phyloP scores from a whole-genome alignment of 1,139 yeast species.

The Scheffersomyces cryptocercus region DNA sequence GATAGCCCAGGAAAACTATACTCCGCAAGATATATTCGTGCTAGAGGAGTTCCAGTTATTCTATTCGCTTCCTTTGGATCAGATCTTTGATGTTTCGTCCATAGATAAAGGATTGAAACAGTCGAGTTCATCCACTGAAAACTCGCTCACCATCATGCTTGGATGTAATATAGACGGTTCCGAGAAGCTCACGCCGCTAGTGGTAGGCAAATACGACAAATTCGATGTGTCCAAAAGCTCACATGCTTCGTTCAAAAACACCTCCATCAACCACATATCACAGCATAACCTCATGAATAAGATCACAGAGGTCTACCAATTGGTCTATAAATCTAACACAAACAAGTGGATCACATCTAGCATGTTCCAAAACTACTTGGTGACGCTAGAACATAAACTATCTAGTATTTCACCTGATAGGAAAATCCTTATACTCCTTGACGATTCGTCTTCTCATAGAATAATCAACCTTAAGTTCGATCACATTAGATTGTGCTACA shows the following conservation, averaged over 20 bases:
- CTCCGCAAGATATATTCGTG: constrained; percentile 57
- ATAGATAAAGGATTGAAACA: constrained; percentile 49
- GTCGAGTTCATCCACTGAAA: constrained; percentile 49
- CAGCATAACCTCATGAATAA: constrained; percentile 41
- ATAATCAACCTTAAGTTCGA: constrained; percentile 56
- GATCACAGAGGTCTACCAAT: constrained; percentile 51
- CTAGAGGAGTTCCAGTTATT: constrained; percentile 64
- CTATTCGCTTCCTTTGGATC: constrained; percentile 63
- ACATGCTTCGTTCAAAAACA: constrained; percentile 27
- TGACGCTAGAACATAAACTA: constrained; percentile 58
- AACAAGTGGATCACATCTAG: constrained; percentile 70
- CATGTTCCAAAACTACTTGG: constrained; percentile 61
- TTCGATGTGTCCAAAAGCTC: constrained; percentile 47
- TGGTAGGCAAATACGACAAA: constrained; percentile 61
- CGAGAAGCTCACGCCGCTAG: constrained; percentile 59
- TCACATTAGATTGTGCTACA: constrained; percentile 48
- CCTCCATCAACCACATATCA: constrained; percentile 16
- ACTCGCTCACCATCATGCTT: constrained; percentile 59
- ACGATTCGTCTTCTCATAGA: constrained; percentile 66
- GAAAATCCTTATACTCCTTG: constrained; percentile 56
- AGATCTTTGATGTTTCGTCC: constrained; percentile 50
- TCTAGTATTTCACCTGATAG: constrained; percentile 38
- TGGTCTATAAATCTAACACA: constrained; percentile 59
- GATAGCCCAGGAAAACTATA: constrained; percentile 34
- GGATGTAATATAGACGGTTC: constrained; percentile 65